Conservation (phyloP, 208 protist species). For the Leishmania gerbilli region DNA sequence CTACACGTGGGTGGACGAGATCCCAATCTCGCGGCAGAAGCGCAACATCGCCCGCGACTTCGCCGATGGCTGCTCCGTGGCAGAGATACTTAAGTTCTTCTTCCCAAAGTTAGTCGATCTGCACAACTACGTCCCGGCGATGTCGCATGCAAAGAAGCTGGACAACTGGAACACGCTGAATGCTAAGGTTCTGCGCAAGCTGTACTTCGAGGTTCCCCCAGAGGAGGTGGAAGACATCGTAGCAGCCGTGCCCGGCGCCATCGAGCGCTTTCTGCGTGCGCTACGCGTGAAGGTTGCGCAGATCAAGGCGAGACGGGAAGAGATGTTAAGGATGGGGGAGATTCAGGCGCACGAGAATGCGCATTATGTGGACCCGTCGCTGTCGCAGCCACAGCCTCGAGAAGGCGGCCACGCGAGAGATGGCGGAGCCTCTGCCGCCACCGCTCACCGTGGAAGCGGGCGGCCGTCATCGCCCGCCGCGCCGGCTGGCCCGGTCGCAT, state of each 20-base stretch:
- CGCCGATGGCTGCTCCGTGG: slow-evolving; percentile 96
- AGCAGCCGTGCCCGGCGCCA: slow-evolving; percentile 86
- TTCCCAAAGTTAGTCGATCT: slow-evolving; percentile 97
- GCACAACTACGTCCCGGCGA: slow-evolving; percentile 97
- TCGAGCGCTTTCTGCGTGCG: slow-evolving; percentile 94
- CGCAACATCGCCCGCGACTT: slow-evolving; percentile 98
- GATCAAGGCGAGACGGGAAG: slow-evolving; percentile 62
- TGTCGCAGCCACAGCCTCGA: neutral
- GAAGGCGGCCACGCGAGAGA: neutral
- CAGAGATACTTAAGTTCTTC: slow-evolving; percentile 97
- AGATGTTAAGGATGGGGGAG: slow-evolving; percentile 19
- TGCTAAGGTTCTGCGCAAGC: slow-evolving; percentile 93
- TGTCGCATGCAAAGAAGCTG: slow-evolving; percentile 89
- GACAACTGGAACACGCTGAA: slow-evolving; percentile 98
- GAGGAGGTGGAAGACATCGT: slow-evolving; percentile 93
- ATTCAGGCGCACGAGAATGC: slow-evolving; percentile 15
- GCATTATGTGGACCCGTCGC: slow-evolving; percentile 9
- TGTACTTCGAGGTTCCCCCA: slow-evolving; percentile 90
- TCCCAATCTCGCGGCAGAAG: slow-evolving; percentile 97
- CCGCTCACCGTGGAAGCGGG: neutral
- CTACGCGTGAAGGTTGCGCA: slow-evolving; percentile 90
- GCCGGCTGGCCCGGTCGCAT: neutral
- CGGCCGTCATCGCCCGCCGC: neutral
- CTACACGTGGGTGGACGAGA: slow-evolving; percentile 97
- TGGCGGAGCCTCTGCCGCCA: neutral